Evolutionary conservation across 2,329 filamentous ascomycete species (phyloP), one percentile per base, ranked within the genome.

Genomic region (Alternaria dauci): DNA sequence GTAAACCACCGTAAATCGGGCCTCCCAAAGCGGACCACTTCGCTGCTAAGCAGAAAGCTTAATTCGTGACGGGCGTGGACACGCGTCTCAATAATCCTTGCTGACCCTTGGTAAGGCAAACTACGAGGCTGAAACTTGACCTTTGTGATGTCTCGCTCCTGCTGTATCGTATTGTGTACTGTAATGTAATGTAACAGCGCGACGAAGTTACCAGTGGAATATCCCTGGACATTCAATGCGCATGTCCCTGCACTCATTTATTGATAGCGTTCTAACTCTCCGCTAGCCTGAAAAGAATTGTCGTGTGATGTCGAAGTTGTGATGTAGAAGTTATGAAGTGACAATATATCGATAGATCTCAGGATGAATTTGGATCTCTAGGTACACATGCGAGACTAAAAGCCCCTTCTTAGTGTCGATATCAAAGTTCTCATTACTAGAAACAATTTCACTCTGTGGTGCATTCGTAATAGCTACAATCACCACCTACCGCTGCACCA

Each of bases 41-140:
- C 41, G 36, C 46, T 26, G 14, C 20, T 38, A 50, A 50, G 32
- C 46, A 32, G 48, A 59, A 62, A 58, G 59, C 62, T 62, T 65
- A 47, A 36, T 28, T 26, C 36, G 25, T 50, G 34, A 12, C 11
- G 30, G 18, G 16, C 12, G 34, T 52, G 58, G 9, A 46, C 46
- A 50, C 39, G 32, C 32, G 32, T 39, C 46, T 50, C 46, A 36
- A 30, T 9, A 20, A 44, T 18, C 20, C 26, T 52, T 46, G 50
- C 46, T 60, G 18, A 23, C 43, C 41, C 47, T 52, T 52, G 41
- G 48, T 42, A 52, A 62, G 58, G 55, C 63, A 55, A 52, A 64
- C 61, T 23, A 25, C 55, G 55, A 64, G 63, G 60, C 60, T 48
- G 43, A 58, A 44, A 38, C 28, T 34, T 30, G 30, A 38, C 23